Evolutionary conservation across 2,329 filamentous ascomycete genomes (phyloP), one percentile per base, ranked within the genome.

Genomic region (Microascus cirrosus): DNA sequence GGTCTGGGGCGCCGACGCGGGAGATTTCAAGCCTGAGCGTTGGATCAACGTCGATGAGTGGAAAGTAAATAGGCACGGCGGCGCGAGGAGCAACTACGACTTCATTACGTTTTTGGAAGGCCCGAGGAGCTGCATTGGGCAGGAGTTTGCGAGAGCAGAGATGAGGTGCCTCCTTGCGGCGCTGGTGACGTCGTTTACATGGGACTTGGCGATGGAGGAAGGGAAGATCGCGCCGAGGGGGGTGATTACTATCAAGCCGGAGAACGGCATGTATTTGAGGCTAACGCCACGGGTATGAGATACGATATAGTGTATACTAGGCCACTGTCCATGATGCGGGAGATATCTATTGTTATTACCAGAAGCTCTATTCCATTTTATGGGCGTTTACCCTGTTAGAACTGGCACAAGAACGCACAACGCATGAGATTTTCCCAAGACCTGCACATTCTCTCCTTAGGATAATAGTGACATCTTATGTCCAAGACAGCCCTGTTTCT

Each of bases 81-180:
- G 86, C 4, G 84, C 86, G 0, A 74, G 75, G 2, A 86, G 78
- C 58, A 90, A 90, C 66, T 91, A 86, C 66, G 77, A 81, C 1
- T 85, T 87, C 61, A 67, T 92, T 69, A 92, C 89, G 0, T 95
- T 95, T 70, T 68, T 95, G 55, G 89, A 95, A 66, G 91, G 91
- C 0, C 89, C 90, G 0, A 74, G 90, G 56, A 87, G 85, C 64
- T 95, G 90, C 66, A 95, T 95, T 62, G 90, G 90, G 0, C 81
- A 85, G 66, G 76, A 77, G 0, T 92, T 92, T 67, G 85, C 89
- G 0, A 84, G 82, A 65, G 81, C 85, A 0, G 89, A 93, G 71
- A 83, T 92, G 69, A 83, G 86, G 11, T 90, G 85, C 67, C 67
- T 93, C 59, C 66, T 94, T 13, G 87, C 87, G 13, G 79, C 78